A percentile compares a stretch with the other conserved stretches of the same genome.
Evolutionary conservation across 2,329 filamentous ascomycete genomes (phyloP).

Genomic region (Thelonectria blattea): DNA sequence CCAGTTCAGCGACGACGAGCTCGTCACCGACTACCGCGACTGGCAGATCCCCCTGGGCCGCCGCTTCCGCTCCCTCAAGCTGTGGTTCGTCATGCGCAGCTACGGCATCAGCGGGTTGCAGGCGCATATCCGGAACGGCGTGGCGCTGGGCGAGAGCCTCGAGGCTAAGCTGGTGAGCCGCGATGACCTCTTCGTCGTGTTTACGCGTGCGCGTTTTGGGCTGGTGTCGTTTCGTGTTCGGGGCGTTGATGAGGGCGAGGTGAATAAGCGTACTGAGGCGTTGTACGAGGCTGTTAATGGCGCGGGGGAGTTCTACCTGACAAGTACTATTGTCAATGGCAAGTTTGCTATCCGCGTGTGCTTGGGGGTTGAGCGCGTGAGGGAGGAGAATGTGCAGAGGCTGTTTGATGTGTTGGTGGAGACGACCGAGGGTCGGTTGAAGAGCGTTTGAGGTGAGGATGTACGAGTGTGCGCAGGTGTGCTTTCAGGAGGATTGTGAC

Average conservation of each 20-base stretch:
- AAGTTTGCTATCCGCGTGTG: constrained; percentile 83
- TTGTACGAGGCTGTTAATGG: constrained; percentile 79
- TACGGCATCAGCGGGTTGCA: constrained; percentile 82
- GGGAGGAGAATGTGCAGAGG: constrained; percentile 74
- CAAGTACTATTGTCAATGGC: constrained; percentile 74
- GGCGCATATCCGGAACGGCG: constrained; percentile 72
- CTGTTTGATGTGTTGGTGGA: constrained; percentile 78
- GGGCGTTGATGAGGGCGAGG: constrained; percentile 54
- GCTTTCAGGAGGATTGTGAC: background rate
- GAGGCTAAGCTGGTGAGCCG: constrained; percentile 62
- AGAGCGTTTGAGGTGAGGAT: constrained; percentile 6
- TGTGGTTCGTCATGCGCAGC: constrained; percentile 90
- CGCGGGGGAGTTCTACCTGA: constrained; percentile 81
- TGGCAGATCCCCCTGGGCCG: constrained; percentile 96
- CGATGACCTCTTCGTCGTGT: constrained; percentile 75
- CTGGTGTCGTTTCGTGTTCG: constrained; percentile 75
- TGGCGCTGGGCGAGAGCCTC: constrained; percentile 75
- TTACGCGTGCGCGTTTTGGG: constrained; percentile 77
- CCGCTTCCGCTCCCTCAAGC: constrained; percentile 86
- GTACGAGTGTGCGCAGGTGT: background rate
- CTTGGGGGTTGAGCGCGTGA: constrained; percentile 69
- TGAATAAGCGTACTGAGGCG: constrained; percentile 72
- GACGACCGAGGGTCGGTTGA: constrained; percentile 55
- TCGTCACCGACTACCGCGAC: constrained; percentile 94
- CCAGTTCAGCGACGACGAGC: constrained; percentile 76